Percentiles rank a stretch among this genome's conserved stretches.
Evolutionary conservation across 2,329 filamentous ascomycete species (phyloP).

Genomic region (Camillea tinctor): DNA sequence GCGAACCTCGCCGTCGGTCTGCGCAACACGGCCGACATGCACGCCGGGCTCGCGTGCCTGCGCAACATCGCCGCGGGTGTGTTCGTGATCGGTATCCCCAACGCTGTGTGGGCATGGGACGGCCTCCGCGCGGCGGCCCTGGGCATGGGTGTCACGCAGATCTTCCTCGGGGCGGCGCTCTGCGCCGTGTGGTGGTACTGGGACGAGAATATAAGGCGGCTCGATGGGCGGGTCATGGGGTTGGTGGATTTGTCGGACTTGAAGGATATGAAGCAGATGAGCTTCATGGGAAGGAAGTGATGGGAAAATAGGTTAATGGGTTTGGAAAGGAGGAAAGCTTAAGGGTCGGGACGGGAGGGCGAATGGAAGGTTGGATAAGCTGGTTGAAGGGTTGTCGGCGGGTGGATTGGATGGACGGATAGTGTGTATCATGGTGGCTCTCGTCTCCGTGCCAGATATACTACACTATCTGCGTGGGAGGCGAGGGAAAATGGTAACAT

Average conservation of each 20-base stretch:
- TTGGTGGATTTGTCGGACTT: slow-evolving; percentile 44
- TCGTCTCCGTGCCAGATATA: background rate
- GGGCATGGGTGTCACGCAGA: slow-evolving; percentile 42
- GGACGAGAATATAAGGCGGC: slow-evolving; percentile 40
- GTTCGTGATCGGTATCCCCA: slow-evolving; percentile 43
- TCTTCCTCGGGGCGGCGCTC: slow-evolving; percentile 36
- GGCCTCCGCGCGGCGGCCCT: slow-evolving; percentile 40
- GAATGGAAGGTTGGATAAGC: background rate
- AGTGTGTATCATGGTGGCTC: background rate
- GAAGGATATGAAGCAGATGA: slow-evolving; percentile 37
- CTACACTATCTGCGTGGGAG: background rate
- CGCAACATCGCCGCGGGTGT: slow-evolving; percentile 41
- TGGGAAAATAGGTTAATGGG: background rate
- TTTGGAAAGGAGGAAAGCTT: background rate
- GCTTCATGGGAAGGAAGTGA: slow-evolving; percentile 45
- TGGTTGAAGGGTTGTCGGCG: too few species aligned
- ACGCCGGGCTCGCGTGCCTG: slow-evolving; percentile 41
- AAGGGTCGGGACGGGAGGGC: background rate
- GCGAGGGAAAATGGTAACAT: background rate
- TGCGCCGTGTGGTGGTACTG: slow-evolving; percentile 41
- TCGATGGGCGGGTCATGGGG: slow-evolving; percentile 48
- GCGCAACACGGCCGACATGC: slow-evolving; percentile 50
- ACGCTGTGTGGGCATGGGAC: slow-evolving; percentile 33
- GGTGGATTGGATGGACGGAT: background rate
- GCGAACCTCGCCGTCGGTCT: slow-evolving; percentile 45